Base-by-base conservation (phyloP, 768 basidiomycete species). In the Hortiboletus campestris region DNA sequence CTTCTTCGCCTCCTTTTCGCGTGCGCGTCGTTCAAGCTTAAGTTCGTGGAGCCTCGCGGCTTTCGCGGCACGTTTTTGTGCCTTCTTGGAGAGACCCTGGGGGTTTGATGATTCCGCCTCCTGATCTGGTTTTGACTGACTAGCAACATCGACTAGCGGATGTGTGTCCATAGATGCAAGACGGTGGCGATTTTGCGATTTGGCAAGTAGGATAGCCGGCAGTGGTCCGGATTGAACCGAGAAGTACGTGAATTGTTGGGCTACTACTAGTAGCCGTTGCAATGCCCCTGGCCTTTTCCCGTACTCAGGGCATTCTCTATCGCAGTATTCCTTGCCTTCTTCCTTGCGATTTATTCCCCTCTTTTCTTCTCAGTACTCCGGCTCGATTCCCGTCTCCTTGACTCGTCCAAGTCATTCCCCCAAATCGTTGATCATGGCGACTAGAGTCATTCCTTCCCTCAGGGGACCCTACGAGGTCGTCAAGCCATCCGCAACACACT, bases 1-100 rank as follows among this genome's bases (percentile, higher is more conserved):
- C 69, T 88, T 91, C 70, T 81, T 86, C 29, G 81, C 82, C 72
- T 85, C 83, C 72, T 84, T 93, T 73, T 94, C 93, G 56, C 75
- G 80, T 16, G 86, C 84, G 16, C 92, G 80, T 35, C 90, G 84
- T 67, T 86, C 86, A 46, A 85, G 75, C 75, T 92, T 95, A 41
- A 73, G 64, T 22, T 83, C 84, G 12, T 81, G 83, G 57, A 81
- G 70, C n/a, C 80, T 79, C 46, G 86, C 84, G 16, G 84, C 84
- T 69, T 81, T 89, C n/a, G 83, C 84, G 3, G 84, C 82, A 66
- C 81, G 87, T 70, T 93, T 93, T 64, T 83, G 79, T 3, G 89
- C 88, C 31, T 82, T 91, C 70, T 93, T 94, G 32, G 91, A 91
- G 54, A 86, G 79, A 34, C 77, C 67, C 41, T 58, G 62, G 40